Base-by-base conservation (phyloP, 2,329 filamentous ascomycete genomes). In the Leptographium radiaticola region DNA sequence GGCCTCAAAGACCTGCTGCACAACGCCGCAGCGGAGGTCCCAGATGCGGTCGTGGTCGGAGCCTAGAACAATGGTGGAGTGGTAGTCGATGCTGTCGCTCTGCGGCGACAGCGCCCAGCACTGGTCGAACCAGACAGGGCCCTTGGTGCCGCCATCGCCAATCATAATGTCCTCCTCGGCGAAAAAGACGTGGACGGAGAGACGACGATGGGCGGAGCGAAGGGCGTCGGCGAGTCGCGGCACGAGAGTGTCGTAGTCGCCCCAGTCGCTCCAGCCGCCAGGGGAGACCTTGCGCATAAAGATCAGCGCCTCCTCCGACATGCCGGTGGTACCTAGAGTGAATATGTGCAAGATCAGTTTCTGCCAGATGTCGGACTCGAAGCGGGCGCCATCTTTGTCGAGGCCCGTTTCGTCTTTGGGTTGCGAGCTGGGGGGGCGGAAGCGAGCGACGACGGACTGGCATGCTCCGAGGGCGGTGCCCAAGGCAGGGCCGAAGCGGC, bases 91-190 rank as follows among this genome's bases (percentile, higher is more conserved):
- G 15, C 40, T 4, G n/a, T 49, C 31, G 2, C 48, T 49, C 25
- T 25, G 25, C 25, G 25, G 25, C 25, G 25, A 25, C 25, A 5
- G 45, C 55, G 7, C 55, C 62, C 62, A 67, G 55, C 62, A 65
- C 15, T 53, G 40, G 33, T 63, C 60, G 50, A 68, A 62, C 64
- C 64, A 67, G 49, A 25, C 42, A 9, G 51, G 47, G 2, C 54
- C 64, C 47, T 60, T 61, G 9, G 60, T 57, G 9, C 57, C 59
- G 2, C 6, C 45, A 16, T 53, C 56, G 9, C 65, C 64, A 31
- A 65, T 62, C 60, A 68, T 54, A 6, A 42, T 13, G 42, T 67
- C 65, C n/a, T 51, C 62, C 53, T 64, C 63, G 4, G 62, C 62
- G 42, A 59, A 65, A 43, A 63, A 66, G 4, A 62, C 59, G 6